Evolutionary conservation across 148 eudicot genomes (phyloP).

Genomic region (Chenopodium berlandieri): DNA sequence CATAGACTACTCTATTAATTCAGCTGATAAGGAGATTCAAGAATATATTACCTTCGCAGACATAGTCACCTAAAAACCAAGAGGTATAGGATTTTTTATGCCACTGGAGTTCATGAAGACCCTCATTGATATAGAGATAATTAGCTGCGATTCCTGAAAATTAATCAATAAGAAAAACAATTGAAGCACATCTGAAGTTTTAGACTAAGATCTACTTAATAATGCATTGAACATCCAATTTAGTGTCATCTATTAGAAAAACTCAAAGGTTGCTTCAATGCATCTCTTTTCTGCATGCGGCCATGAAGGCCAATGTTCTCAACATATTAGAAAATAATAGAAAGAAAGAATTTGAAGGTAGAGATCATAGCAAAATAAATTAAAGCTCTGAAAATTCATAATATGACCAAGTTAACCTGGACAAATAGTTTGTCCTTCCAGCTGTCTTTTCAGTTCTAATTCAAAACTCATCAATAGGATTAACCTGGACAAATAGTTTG

Average conservation of each 20-base stretch:
- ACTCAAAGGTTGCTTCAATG: too few species aligned
- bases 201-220: not conserved
- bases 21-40: not conserved
- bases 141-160: slow-evolving; percentile 53
- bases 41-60: slow-evolving; percentile 67
- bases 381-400: not conserved
- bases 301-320: too few species aligned
- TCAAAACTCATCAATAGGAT: too few species aligned
- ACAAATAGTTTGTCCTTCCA: too few species aligned
- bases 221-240: not conserved
- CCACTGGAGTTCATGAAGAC: slow-evolving; percentile 91
- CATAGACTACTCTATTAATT: too few species aligned
- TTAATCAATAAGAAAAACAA: not conserved
- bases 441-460: too few species aligned
- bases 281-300: too few species aligned
- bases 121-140: slow-evolving; percentile 56
- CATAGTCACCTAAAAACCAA: slow-evolving; percentile 93
- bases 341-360: not conserved
- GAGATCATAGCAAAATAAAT: not conserved
- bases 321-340: too few species aligned
- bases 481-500: too few species aligned
- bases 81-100: slow-evolving; percentile 81
- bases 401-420: not conserved
- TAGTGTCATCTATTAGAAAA: not conserved
- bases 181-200: not conserved